Conservation (phyloP, 2,329 filamentous ascomycete genomes). For the Trichocomaceae sp. region DNA sequence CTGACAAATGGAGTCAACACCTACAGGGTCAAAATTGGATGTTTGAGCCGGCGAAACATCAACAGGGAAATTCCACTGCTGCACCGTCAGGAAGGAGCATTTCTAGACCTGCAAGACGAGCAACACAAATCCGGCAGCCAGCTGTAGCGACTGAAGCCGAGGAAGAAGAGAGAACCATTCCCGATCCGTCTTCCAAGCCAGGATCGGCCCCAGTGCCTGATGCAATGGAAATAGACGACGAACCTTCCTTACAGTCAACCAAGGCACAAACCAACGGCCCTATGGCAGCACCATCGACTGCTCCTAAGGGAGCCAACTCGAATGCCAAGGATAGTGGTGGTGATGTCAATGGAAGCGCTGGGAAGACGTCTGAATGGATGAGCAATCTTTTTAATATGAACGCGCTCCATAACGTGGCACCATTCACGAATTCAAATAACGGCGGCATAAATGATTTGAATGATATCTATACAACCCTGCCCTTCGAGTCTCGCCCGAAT, state of each 20-base stretch:
- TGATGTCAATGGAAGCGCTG: conserved; percentile 9
- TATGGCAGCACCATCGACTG: conserved; percentile 16
- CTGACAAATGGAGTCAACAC: conserved; percentile 34
- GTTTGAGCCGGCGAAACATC: conserved; percentile 20
- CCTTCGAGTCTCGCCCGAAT: conserved; percentile 52
- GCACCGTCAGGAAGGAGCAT: conserved; percentile 31
- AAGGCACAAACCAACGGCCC: conserved; percentile 12
- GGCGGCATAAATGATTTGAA: conserved; percentile 48
- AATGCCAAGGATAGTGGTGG: conserved; percentile 15
- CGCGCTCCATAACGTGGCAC: conserved; percentile 45
- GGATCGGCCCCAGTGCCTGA: conserved; percentile 23
- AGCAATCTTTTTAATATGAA: conserved; percentile 40
- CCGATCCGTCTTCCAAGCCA: conserved; percentile 17
- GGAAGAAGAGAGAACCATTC: conserved; percentile 29
- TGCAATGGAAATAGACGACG: conserved; percentile 44
- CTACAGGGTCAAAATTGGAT: conserved; percentile 27
- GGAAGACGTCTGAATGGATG: conserved; percentile 13
- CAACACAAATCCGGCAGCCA: conserved; percentile 27
- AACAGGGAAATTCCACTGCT: conserved; percentile 22
- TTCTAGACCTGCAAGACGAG: conserved; percentile 20
- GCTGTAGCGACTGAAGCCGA: conserved; percentile 35
- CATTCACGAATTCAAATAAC: conserved; percentile 42
- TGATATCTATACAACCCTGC: conserved; percentile 49
- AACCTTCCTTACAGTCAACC: conserved; percentile 15
- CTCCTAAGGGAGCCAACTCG: conserved; percentile 13